These are phyloP conservation scores for Casuarina glauca DNA, from an alignment of 306 rosid genomes.

Conservation along the genomic window DNA sequence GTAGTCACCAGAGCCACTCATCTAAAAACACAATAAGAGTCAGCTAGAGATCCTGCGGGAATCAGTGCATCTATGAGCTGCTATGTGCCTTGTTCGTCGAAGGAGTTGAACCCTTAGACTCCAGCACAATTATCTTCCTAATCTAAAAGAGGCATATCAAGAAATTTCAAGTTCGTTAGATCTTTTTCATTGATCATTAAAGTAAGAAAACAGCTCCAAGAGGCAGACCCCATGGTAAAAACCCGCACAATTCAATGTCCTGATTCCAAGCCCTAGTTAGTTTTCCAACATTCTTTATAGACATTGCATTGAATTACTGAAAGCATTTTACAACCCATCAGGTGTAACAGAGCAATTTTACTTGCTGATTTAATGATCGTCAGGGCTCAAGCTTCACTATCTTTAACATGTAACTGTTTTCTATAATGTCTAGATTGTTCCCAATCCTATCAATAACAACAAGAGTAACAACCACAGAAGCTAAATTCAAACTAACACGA, in stretches of 20 bases:
- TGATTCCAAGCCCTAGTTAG: not conserved
- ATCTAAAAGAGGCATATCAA: not conserved
- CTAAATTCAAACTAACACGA: not conserved
- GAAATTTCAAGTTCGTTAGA: not conserved
- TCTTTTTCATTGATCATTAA: not conserved
- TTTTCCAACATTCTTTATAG: constrained; percentile 1
- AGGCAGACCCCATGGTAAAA: not conserved
- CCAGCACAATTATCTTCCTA: not conserved
- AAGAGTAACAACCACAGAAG: not conserved
- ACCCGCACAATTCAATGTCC: not conserved
- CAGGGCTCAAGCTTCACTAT: not conserved
- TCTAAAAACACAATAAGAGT: constrained; percentile 8
- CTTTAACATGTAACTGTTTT: not conserved
- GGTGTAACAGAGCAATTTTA: not conserved
- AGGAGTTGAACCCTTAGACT: not conserved
- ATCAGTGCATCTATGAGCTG: not conserved
- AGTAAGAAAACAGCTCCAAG: constrained; percentile 1
- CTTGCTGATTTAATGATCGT: not conserved
- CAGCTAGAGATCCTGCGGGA: constrained; percentile 5
- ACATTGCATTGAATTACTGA: not conserved
- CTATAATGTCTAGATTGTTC: not conserved
- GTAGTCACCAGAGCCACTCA: not conserved
- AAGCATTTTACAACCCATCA: not conserved
- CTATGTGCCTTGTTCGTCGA: not conserved
- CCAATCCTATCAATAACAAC: not conserved